These are phyloP conservation scores for Globisporangium radiosum DNA, from an alignment of 352 stramenopile genomes.

Conservation along the genomic window DNA sequence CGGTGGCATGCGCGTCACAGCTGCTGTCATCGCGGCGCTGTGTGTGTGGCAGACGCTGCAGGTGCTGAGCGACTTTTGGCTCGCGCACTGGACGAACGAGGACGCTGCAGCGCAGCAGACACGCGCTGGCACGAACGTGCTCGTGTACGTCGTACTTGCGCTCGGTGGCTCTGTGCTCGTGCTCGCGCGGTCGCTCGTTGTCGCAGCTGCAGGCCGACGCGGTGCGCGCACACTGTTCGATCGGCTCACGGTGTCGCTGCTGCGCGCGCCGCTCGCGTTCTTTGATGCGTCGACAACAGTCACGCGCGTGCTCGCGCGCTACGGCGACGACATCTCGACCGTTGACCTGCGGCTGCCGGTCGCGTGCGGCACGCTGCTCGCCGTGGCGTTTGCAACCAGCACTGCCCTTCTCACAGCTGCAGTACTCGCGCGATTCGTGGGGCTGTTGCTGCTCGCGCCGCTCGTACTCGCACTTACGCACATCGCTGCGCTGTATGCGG, in stretches of 20 bases:
- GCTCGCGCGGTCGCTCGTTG: conserved; percentile 48
- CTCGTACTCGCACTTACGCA: conserved; percentile 83
- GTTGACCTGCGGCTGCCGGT: conserved; percentile 87
- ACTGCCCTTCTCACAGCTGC: conserved; percentile 82
- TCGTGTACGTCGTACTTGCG: conserved; percentile 55
- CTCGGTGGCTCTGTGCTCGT: conserved; percentile 44
- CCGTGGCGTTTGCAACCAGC: conserved; percentile 73
- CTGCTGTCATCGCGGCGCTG: conserved; percentile 58
- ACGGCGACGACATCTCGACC: conserved; percentile 89
- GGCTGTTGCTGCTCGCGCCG: conserved; percentile 71
- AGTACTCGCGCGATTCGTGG: conserved; percentile 67
- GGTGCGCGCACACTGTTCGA: conserved; percentile 79
- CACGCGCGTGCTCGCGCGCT: conserved; percentile 87
- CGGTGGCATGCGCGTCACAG: conserved; percentile 34
- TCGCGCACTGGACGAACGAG: conserved; percentile 84
- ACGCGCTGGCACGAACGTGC: conserved; percentile 61
- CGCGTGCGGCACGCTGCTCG: conserved; percentile 50
- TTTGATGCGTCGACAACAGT: conserved; percentile 91
- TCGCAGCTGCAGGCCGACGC: conserved; percentile 48
- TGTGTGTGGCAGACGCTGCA: conserved; percentile 80
- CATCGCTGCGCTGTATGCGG: conserved; percentile 40
- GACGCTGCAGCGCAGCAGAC: conserved; percentile 75
- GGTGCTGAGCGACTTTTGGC: conserved; percentile 86
- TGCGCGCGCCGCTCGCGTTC: conserved; percentile 90
- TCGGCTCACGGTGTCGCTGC: conserved; percentile 73